phyloP scores from a whole-genome alignment of 805 yeast species.

The Kluyveromyces lactis region DNA sequence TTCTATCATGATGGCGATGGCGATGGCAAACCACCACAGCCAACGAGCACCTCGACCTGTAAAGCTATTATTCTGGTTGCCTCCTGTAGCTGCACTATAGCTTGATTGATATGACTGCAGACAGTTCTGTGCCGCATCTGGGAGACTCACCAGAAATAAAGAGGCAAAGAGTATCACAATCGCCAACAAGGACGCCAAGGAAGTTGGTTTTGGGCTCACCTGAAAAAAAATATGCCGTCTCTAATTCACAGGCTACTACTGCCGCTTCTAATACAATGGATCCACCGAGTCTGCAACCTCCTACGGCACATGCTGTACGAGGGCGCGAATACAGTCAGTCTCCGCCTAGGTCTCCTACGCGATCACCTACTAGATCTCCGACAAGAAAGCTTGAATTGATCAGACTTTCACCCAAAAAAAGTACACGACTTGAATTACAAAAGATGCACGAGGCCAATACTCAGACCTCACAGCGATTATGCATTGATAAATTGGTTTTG shows the following conservation, averaged over 20 bases:
- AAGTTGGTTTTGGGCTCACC: constrained; percentile 20
- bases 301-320: constrained; percentile 24
- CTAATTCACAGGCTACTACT: constrained; percentile 19
- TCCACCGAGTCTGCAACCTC: constrained; percentile 26
- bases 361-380: constrained; percentile 32
- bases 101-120: too few relatives aligned
- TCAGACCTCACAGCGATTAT: constrained; percentile 45
- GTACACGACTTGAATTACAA: constrained; percentile 26
- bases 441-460: constrained; percentile 23
- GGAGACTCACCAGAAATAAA: constrained; percentile 7
- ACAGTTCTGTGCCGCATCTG: neutral
- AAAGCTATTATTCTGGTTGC: too few relatives aligned
- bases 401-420: constrained; percentile 34
- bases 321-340: constrained; percentile 30
- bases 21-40: too few relatives aligned
- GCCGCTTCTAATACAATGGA: constrained; percentile 18
- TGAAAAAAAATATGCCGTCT: constrained; percentile 16
- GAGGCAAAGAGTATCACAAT: constrained; percentile 6
- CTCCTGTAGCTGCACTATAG: too few relatives aligned
- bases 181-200: constrained; percentile 20
- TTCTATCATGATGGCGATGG: too few relatives aligned
- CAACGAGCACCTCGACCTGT: too few relatives aligned
- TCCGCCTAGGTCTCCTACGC: constrained; percentile 22
- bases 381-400: constrained; percentile 35
- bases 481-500: constrained; percentile 64